A percentile compares a stretch with the other conserved stretches of the same genome.
Evolutionary conservation across 169 alveolate species (phyloP).

Genomic region (Pseudocohnilembus persalinus): DNA sequence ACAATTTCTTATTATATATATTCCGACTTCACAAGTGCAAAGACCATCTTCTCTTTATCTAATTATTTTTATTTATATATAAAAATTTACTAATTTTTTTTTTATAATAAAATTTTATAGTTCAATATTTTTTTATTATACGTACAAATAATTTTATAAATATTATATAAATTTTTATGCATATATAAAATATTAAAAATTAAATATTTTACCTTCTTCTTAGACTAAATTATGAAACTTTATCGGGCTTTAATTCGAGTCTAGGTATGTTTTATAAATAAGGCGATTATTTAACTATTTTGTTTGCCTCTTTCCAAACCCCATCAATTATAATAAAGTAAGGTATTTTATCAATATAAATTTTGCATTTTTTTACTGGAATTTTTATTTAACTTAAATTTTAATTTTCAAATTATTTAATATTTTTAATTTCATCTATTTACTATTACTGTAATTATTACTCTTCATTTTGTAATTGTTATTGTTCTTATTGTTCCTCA

Average conservation of each 20-base stretch:
- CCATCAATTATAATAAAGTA: neutral
- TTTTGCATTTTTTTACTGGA: neutral
- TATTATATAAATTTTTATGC: too few species aligned
- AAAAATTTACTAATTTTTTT: neutral
- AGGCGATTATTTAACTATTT: neutral
- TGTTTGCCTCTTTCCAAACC: neutral
- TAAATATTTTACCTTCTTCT: neutral
- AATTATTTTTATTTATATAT: too few species aligned
- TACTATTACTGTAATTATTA: neutral
- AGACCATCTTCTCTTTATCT: neutral
- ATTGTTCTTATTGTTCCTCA: too few species aligned
- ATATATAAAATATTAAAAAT: too few species aligned
- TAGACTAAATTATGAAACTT: neutral
- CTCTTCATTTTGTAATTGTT: too few species aligned
- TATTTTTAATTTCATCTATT: neutral
- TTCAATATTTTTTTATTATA: too few species aligned
- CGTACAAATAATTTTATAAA: too few species aligned
- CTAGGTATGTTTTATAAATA: neutral
- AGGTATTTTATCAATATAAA: neutral
- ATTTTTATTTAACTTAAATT: neutral
- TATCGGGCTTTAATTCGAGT: neutral
- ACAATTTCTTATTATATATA: neutral
- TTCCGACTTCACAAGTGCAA: neutral
- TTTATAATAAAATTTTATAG: too few species aligned
- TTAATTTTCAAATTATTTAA: too few species aligned